Conservation (phyloP, 2,329 filamentous ascomycete species). For the Mycogone perniciosa region DNA sequence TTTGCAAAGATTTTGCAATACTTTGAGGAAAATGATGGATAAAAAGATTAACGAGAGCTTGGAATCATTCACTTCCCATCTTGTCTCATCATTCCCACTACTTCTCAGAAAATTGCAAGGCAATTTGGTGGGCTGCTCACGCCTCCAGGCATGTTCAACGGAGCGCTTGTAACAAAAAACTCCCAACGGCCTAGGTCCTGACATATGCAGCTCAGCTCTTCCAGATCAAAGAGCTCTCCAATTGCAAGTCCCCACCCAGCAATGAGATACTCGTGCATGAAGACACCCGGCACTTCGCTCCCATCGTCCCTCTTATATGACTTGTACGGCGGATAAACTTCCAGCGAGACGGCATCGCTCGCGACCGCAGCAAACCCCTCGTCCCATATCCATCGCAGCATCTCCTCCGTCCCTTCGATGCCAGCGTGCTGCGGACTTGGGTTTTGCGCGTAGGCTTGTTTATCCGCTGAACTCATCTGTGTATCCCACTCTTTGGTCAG, state of each 20-base stretch:
- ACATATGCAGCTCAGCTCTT: slow-evolving; percentile 39
- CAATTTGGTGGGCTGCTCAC: slow-evolving; percentile 40
- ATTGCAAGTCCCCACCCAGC: slow-evolving; percentile 43
- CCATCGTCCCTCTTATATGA: slow-evolving; percentile 20
- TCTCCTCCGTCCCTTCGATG: slow-evolving; percentile 1
- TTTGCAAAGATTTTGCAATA: slow-evolving; percentile 22
- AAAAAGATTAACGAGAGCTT: not conserved
- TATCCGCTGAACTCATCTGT: slow-evolving; percentile 31
- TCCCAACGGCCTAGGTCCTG: slow-evolving; percentile 42
- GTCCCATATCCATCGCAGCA: slow-evolving; percentile 3
- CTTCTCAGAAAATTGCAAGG: slow-evolving; percentile 34
- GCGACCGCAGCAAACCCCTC: slow-evolving; percentile 1
- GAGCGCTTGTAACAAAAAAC: slow-evolving; percentile 44
- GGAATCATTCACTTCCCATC: not conserved
- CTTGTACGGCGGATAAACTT: slow-evolving; percentile 22
- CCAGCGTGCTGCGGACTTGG: slow-evolving; percentile 20
- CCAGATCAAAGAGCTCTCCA: slow-evolving; percentile 31
- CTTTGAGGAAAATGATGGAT: slow-evolving; percentile 9
- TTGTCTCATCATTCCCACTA: not conserved
- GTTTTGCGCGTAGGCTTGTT: slow-evolving; percentile 39
- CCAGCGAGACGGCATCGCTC: not conserved
- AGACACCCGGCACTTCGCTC: slow-evolving; percentile 18
- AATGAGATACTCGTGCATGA: slow-evolving; percentile 41
- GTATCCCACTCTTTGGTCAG: slow-evolving; percentile 25
- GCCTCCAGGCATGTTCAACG: slow-evolving; percentile 41